Evolutionary conservation across 202 grass and related monocot genomes (phyloP), one percentile per base, ranked within the genome.

Genomic region (Panicum virgatum): DNA sequence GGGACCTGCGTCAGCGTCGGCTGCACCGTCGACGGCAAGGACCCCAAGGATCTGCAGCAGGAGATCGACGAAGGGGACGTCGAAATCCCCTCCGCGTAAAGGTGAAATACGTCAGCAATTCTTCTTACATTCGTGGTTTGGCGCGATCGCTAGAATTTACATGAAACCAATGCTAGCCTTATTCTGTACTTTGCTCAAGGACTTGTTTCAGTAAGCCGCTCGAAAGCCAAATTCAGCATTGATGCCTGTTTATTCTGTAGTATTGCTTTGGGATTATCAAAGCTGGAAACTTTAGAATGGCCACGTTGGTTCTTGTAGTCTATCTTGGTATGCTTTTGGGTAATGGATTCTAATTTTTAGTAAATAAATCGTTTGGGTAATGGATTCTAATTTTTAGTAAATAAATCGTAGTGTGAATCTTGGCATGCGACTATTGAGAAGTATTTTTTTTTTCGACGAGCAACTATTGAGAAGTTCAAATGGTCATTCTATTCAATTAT

Each of bases 1-100:
- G 93, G 93, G 11, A 96, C 93, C 22, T 96, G 93, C 78, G 93
- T 96, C 76, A 92, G 90, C 62, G 93, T 96, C 0, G 93, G 93
- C 3, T 96, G 93, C 72, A 96, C 93, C 39, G 93, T 96, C 43
- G 93, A 96, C 14, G 88, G 90, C 0, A 96, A 96, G 76, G 93
- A 96, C 70, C 93, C 93, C 66, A 96, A 96, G 82, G 93, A 96
- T 25, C 80, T 96, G 80, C 93, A 96, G 81, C 72, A 68, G 61
- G 90, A 96, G 88, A 92, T 96, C 36, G 44, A 68, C 13, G 87
- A 96, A 20, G 90, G 88, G 64, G 93, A 96, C 58, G 90, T 96
- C 12, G 93, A 96, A 54, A 62, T 96, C 56, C 90, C 93, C 19
- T 83, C 79, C 11, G 88, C 88, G 72, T 96, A 60, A 82, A 86